Percentiles rank a stretch among this genome's conserved stretches.
phyloP scores from a whole-genome alignment of 2,329 filamentous ascomycete species.

The Xylariales sp. region DNA sequence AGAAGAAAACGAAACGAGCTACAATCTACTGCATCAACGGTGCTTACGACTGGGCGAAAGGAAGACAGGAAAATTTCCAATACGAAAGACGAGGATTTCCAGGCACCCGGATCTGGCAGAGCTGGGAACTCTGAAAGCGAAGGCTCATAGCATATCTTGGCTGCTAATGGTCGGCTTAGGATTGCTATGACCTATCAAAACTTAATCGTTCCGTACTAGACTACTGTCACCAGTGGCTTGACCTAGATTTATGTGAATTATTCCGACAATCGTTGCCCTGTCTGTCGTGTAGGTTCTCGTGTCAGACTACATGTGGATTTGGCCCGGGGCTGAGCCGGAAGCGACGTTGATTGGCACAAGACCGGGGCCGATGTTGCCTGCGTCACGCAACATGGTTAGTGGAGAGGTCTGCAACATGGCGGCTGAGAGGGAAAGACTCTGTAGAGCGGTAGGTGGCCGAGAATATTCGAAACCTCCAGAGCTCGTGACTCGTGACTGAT shows the following conservation, averaged over 20 bases:
- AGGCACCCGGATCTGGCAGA: background rate
- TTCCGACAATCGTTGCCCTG: background rate
- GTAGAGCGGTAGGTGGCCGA: background rate
- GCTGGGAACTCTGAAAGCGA: background rate
- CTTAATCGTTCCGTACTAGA: background rate
- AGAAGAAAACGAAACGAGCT: background rate
- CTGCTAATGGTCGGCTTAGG: background rate
- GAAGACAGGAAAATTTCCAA: background rate
- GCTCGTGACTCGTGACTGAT: background rate
- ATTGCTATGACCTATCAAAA: background rate
- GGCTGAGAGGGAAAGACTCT: too few species aligned
- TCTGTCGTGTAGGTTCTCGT: constrained; percentile 3
- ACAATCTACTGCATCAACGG: background rate
- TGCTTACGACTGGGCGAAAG: background rate
- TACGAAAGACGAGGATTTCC: background rate
- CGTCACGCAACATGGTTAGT: background rate
- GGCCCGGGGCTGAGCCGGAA: constrained; percentile 1
- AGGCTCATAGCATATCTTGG: background rate
- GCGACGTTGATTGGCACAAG: constrained; percentile 5
- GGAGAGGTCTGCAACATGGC: too few species aligned
- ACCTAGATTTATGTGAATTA: background rate
- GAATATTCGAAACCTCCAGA: too few species aligned
- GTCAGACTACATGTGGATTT: constrained; percentile 2
- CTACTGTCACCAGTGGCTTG: background rate
- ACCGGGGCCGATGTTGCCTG: constrained; percentile 1